Conservation (phyloP, 805 yeast species). For the Barnettozyma californica region DNA sequence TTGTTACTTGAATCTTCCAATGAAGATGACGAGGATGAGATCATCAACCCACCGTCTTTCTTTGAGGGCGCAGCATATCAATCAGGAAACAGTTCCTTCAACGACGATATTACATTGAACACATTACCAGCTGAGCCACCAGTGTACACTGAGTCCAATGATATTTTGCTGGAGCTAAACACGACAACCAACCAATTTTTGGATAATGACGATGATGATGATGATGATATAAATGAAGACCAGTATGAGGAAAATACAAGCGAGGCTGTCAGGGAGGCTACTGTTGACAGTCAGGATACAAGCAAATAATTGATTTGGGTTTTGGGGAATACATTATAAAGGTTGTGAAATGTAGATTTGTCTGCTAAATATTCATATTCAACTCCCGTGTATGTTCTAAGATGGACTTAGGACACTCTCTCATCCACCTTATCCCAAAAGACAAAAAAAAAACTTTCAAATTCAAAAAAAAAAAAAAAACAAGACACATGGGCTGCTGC, state of each 20-base stretch:
- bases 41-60: conserved; percentile 21
- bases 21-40: conserved; percentile 24
- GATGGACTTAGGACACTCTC: no score
- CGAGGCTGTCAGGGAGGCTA: conserved; percentile 1
- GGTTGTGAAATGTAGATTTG: background rate
- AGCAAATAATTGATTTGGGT: background rate
- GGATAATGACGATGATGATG: background rate
- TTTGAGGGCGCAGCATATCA: conserved; percentile 22
- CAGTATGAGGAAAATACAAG: conserved; percentile 4
- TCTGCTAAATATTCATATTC: no score
- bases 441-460: no score
- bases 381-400: no score
- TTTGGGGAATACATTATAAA: background rate
- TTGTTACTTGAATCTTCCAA: conserved; percentile 59
- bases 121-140: conserved; percentile 35
- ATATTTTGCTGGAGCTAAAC: conserved; percentile 1
- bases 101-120: conserved; percentile 29
- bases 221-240: background rate
- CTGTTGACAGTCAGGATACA: background rate
- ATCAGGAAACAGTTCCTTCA: conserved; percentile 21
- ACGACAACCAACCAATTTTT: conserved; percentile 8
- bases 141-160: conserved; percentile 22
- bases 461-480: no score
- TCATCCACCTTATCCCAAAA: no score
- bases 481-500: no score